These are phyloP conservation scores for Leccinum barrowsii DNA, from an alignment of 768 basidiomycete genomes.

Conservation along the genomic window DNA sequence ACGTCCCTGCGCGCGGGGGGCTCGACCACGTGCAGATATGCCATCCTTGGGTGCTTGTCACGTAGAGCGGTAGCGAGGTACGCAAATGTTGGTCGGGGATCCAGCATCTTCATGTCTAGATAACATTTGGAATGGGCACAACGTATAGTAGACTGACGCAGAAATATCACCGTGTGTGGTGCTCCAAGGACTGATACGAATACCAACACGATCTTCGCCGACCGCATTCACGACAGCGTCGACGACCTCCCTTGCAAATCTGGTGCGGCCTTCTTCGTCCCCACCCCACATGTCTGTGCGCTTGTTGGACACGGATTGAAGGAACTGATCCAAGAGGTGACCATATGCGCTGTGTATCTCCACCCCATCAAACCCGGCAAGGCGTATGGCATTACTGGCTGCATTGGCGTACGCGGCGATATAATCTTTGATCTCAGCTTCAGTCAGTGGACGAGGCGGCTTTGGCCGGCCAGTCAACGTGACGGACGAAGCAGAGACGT, in stretches of 20 bases:
- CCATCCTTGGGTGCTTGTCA: constrained; percentile 32
- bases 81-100: constrained; percentile 53
- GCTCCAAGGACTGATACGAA: constrained; percentile 60
- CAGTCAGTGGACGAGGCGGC: constrained; percentile 18
- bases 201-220: constrained; percentile 49
- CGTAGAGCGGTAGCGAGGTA: constrained; percentile 44
- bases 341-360: constrained; percentile 43
- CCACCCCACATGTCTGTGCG: constrained; percentile 70
- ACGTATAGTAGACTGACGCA: neutral
- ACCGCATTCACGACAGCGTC: constrained; percentile 49
- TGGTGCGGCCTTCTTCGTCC: constrained; percentile 52
- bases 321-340: constrained; percentile 58
- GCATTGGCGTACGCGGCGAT: constrained; percentile 29
- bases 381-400: constrained; percentile 32
- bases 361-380: constrained; percentile 46
- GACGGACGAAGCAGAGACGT: constrained; percentile 35
- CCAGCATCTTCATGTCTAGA: constrained; percentile 48
- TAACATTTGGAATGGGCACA: neutral
- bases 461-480: constrained; percentile 12
- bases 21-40: constrained; percentile 53
- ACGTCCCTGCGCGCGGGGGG: constrained; percentile 25
- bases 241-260: constrained; percentile 55
- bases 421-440: constrained; percentile 33
- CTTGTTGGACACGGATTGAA: constrained; percentile 52
- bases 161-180: constrained; percentile 33